phyloP scores from a whole-genome alignment of 169 alveolate species.

The Eimeria tenella region DNA sequence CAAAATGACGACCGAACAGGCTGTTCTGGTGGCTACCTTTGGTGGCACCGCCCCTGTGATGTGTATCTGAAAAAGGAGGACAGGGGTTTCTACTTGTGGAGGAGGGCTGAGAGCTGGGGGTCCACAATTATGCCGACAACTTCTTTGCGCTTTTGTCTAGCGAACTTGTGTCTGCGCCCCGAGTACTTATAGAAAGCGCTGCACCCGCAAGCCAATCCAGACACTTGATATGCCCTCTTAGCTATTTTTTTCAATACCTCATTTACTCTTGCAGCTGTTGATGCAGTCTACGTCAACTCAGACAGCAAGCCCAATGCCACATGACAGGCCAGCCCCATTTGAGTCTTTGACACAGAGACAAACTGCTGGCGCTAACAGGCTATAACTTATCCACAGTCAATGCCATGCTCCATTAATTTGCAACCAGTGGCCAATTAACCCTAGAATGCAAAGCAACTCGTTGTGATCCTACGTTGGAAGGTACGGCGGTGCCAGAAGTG shows the following conservation, averaged over 20 bases:
- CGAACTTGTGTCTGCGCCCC: conserved; percentile 8
- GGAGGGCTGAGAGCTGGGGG: not conserved
- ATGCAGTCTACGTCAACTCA: not conserved
- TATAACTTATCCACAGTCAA: not conserved
- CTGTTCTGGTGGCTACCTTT: too few relatives aligned
- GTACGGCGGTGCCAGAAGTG: not conserved
- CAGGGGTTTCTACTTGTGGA: too few relatives aligned
- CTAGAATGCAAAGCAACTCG: not conserved
- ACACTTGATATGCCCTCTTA: not conserved
- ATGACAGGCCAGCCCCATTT: conserved; percentile 57
- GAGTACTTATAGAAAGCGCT: too few relatives aligned
- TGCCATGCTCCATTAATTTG: not conserved
- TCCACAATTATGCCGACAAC: conserved; percentile 22
- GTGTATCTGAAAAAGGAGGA: too few relatives aligned
- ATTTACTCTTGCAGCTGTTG: not conserved
- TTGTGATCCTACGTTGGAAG: not conserved
- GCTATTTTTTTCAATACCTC: not conserved
- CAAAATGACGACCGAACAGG: too few relatives aligned
- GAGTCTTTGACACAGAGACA: not conserved
- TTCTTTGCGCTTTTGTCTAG: conserved; percentile 38
- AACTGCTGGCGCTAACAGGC: not conserved
- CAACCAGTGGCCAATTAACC: not conserved
- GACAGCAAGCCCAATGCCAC: conserved; percentile 28
- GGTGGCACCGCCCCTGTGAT: too few relatives aligned
- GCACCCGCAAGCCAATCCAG: too few relatives aligned